phyloP scores from a whole-genome alignment of 192 early-diverging fungal species.

The Cetraspora pellucida region DNA sequence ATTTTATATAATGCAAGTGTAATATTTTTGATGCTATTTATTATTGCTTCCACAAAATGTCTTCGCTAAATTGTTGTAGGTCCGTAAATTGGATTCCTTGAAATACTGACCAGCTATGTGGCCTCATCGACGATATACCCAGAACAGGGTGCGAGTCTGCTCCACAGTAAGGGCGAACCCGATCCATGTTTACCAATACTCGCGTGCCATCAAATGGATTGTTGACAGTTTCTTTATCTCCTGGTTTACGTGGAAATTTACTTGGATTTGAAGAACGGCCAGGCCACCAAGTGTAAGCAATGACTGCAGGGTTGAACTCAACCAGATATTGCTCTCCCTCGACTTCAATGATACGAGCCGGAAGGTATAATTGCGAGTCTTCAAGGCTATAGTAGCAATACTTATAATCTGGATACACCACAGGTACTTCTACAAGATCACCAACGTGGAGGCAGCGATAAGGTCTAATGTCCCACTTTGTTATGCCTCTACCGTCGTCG shows the following conservation, averaged over 20 bases:
- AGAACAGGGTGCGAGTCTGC: background rate
- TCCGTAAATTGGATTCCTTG: conserved; percentile 19
- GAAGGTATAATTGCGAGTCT: conserved; percentile 28
- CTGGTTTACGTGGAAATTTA: background rate
- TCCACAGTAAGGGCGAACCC: conserved; percentile 10
- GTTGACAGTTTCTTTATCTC: conserved; percentile 14
- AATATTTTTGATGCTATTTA: background rate
- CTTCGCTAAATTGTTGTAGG: conserved; percentile 21
- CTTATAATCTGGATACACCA: conserved; percentile 26
- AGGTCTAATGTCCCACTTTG: conserved; percentile 8
- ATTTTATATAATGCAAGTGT: too few relatives aligned
- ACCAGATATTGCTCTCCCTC: conserved; percentile 22
- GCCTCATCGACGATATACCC: conserved; percentile 12
- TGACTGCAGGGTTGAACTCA: conserved; percentile 21
- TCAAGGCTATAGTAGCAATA: conserved; percentile 3
- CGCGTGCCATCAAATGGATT: conserved; percentile 1
- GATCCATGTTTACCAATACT: conserved; percentile 21
- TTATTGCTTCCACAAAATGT: conserved; percentile 5
- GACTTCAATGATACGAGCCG: conserved; percentile 25
- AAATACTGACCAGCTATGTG: conserved; percentile 26
- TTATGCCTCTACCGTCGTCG: too few relatives aligned
- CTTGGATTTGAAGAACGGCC: background rate
- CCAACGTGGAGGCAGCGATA: conserved; percentile 32
- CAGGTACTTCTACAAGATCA: conserved; percentile 27
- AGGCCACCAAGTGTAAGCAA: conserved; percentile 28